Base-by-base conservation (phyloP, 192 early-diverging fungal genomes). In the Umbelopsis sp. region DNA sequence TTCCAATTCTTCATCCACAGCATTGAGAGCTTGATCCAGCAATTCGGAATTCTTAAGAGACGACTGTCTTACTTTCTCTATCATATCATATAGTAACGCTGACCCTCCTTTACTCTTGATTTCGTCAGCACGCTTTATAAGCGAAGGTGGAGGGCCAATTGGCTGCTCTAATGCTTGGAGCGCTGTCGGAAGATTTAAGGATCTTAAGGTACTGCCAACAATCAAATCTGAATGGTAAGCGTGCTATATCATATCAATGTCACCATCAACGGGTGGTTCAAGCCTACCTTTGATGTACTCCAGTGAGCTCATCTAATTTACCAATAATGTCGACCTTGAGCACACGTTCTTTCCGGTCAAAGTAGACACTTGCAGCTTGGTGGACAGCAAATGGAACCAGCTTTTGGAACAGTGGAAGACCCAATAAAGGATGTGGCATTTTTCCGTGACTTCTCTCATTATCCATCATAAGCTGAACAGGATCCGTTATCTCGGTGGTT, bases 341-440 rank as follows among this genome's bases (percentile, higher is more conserved):
- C 25, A 93, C 74, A 32, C 88, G 82, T 54, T 96, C 93, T 71
- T 93, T 92, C 43, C 93, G 85, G 72, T 92, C 89, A n/a, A 85
- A 87, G 77, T 96, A 97, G 9, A 95, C 84, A 66, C 91, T 93
- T 12, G 89, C 92, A 2, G 93, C 93, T 77, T 95, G 93, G 79
- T 97, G 95, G 29, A 96, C 92, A 4, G 91, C 93, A 83, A 96
- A 94, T 10, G 96, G 96, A 10, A 97, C 93, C 38, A 97, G 83
- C 12, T 87, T 88, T 44, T 88, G 85, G 65, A 97, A 96, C 56
- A 96, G 73, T n/a, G 95, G 94, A 17, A 88, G 73, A 3, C 88
- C 88, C 16, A 89, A 72, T 4, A 91, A 67, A 6, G 82, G 74
- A 31, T 80, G 73, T 0, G 85, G 77, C 51, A 71, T 65, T 24